These are phyloP conservation scores for Mycena amicta DNA, from an alignment of 768 basidiomycete genomes.

Conservation along the genomic window DNA sequence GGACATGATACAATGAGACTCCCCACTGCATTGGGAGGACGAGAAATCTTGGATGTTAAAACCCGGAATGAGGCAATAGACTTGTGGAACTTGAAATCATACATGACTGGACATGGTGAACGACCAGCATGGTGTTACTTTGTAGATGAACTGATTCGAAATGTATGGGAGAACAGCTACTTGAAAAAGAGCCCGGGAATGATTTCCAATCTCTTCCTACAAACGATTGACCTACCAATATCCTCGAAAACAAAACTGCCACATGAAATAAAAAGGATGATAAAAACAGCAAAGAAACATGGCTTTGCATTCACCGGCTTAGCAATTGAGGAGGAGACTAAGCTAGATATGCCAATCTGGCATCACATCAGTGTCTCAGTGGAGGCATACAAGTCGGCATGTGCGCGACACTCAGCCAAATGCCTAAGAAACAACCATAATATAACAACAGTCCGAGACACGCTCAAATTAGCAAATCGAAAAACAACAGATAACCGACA, in stretches of 20 bases:
- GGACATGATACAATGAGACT: slow-evolving; percentile 1
- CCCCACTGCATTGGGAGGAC: background rate
- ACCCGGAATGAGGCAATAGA: slow-evolving; percentile 7
- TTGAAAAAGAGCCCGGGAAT: background rate
- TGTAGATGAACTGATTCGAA: background rate
- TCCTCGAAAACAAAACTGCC: background rate
- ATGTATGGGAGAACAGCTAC: background rate
- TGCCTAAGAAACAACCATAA: background rate
- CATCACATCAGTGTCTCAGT: background rate
- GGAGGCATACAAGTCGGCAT: background rate
- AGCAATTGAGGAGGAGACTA: background rate
- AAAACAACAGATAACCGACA: background rate
- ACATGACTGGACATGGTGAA: background rate
- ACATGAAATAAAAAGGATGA: background rate
- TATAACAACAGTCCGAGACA: background rate
- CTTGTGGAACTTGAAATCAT: slow-evolving; percentile 3
- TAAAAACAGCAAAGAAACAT: background rate
- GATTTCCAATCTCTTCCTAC: slow-evolving; percentile 4
- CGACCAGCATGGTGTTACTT: slow-evolving; percentile 3
- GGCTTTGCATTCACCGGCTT: background rate
- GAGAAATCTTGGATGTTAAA: background rate
- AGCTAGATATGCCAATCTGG: background rate
- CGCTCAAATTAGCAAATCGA: background rate
- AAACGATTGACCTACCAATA: background rate
- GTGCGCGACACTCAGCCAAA: background rate